These are phyloP conservation scores for Candida berthetii DNA, from an alignment of 805 yeast genomes.

Conservation along the genomic window DNA sequence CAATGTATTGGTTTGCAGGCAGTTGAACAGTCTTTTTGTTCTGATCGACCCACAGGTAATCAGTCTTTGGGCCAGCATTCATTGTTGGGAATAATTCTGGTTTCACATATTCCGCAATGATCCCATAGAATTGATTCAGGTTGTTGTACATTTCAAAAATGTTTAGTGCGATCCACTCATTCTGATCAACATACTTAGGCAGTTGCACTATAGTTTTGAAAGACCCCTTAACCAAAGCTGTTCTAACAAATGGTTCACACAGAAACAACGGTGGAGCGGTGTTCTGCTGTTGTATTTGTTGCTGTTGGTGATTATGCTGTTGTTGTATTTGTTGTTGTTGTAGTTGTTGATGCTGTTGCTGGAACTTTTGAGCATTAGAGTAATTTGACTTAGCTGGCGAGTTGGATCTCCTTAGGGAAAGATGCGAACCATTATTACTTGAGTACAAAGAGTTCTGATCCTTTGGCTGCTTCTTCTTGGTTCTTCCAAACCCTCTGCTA, in stretches of 20 bases:
- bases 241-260: constrained; percentile 89
- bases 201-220: constrained; percentile 92
- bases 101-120: constrained; percentile 86
- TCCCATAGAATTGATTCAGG: constrained; percentile 82
- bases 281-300: constrained; percentile 3
- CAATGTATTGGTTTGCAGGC: constrained; percentile 92
- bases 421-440: constrained; percentile 38
- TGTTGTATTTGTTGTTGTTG: constrained; percentile 15
- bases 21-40: constrained; percentile 76
- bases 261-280: constrained; percentile 45
- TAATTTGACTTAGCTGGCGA: constrained; percentile 27
- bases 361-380: constrained; percentile 19
- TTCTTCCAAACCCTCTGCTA: constrained; percentile 54
- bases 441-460: constrained; percentile 25
- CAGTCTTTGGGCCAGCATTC: constrained; percentile 93
- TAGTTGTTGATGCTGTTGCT: constrained; percentile 15
- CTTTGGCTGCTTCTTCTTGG: constrained; percentile 38
- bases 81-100: constrained; percentile 87
- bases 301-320: constrained; percentile 8
- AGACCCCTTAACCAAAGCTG: constrained; percentile 94
- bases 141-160: constrained; percentile 85
- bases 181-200: constrained; percentile 90
- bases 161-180: constrained; percentile 95
- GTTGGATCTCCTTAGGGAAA: constrained; percentile 40
- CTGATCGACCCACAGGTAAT: constrained; percentile 85